Conservation (phyloP, 306 rosid genomes). For the Medicago lupulina region DNA sequence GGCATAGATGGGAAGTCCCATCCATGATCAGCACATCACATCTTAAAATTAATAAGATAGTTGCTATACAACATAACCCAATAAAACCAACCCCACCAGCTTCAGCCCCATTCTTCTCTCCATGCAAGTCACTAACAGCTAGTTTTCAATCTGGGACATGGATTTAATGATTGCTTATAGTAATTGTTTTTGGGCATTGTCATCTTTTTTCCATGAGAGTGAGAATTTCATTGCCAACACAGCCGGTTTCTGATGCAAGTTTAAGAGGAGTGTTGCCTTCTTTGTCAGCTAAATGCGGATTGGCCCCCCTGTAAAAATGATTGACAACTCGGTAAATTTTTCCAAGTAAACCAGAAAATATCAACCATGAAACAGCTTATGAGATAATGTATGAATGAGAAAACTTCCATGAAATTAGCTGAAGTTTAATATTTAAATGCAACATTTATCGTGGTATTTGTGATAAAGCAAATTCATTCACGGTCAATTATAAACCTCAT, state of each 20-base stretch:
- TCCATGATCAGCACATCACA: constrained; percentile 20
- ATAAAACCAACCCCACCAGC: constrained; percentile 34
- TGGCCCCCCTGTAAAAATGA: constrained; percentile 66
- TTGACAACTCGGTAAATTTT: constrained; percentile 6
- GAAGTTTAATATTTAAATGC: constrained; percentile 23
- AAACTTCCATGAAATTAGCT: constrained; percentile 15
- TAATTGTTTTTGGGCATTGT: constrained; percentile 33
- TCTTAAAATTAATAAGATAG: constrained; percentile 23
- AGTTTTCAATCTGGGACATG: constrained; percentile 34
- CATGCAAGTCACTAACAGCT: constrained; percentile 14
- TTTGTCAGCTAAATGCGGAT: constrained; percentile 51
- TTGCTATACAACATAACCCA: constrained; percentile 35
- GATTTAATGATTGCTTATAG: constrained; percentile 20
- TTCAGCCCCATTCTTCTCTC: constrained; percentile 32
- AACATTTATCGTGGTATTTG: constrained; percentile 12
- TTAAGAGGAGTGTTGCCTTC: constrained; percentile 65
- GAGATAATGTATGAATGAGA: constrained; percentile 13
- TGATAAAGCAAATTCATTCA: background rate
- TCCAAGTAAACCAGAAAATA: constrained; percentile 17
- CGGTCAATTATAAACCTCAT: constrained; percentile 26
- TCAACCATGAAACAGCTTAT: constrained; percentile 4
- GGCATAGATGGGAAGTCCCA: constrained; percentile 30
- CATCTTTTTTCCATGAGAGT: constrained; percentile 56
- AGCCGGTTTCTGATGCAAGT: constrained; percentile 56
- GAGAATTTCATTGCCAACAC: constrained; percentile 47